Conservation (phyloP, 2,329 filamentous ascomycete species). For the Colletotrichum gloeosporioides region DNA sequence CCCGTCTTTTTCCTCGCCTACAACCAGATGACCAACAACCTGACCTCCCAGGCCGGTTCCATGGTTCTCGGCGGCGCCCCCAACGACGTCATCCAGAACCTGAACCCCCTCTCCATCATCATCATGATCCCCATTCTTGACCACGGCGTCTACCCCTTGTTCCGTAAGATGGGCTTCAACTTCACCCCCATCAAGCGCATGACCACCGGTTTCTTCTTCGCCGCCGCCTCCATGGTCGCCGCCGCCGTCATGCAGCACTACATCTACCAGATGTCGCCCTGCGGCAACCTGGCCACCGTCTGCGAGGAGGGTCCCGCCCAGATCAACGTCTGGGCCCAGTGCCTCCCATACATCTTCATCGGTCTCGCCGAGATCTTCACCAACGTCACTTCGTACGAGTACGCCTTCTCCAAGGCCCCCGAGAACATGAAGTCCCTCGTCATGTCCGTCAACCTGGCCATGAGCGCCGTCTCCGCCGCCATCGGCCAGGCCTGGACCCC, state of each 20-base stretch:
- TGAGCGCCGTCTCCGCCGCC: conserved; percentile 71
- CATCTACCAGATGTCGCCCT: conserved; percentile 69
- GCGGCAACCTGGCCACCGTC: conserved; percentile 58
- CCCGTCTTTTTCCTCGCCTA: conserved; percentile 67
- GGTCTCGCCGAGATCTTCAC: conserved; percentile 60
- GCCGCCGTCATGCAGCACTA: conserved; percentile 63
- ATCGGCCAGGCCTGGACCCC: conserved; percentile 72
- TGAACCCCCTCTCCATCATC: conserved; percentile 77
- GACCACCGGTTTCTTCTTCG: conserved; percentile 71
- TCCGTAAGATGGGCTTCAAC: conserved; percentile 66
- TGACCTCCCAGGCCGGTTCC: conserved; percentile 68
- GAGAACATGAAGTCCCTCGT: conserved; percentile 84
- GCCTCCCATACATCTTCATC: conserved; percentile 55
- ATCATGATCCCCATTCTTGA: conserved; percentile 78
- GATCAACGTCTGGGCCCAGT: conserved; percentile 71
- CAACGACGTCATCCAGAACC: conserved; percentile 79
- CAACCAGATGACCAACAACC: conserved; percentile 65
- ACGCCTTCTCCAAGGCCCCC: conserved; percentile 79
- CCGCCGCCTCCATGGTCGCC: conserved; percentile 64
- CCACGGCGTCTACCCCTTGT: conserved; percentile 69
- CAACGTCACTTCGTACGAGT: conserved; percentile 70
- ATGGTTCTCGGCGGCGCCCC: conserved; percentile 74
- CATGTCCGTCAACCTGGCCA: conserved; percentile 72
- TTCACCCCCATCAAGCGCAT: conserved; percentile 83
- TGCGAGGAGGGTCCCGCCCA: conserved; percentile 56